Evolutionary conservation across 1,284 basidiomycete genomes (phyloP), one percentile per base, ranked within the genome.

Genomic region (Pulveroboletus sp.): DNA sequence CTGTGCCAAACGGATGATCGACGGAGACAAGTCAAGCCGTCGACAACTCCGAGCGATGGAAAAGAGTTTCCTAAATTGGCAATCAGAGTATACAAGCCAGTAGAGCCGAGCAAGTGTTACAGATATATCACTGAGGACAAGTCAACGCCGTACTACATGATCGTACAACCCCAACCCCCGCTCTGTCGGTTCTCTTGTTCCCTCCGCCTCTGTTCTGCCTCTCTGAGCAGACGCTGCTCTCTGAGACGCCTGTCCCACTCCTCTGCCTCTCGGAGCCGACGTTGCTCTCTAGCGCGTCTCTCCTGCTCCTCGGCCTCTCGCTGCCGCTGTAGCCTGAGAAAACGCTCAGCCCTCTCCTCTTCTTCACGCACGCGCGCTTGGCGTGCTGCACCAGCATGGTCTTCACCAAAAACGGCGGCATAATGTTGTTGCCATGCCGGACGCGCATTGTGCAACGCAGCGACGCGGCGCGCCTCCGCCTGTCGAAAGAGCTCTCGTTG

Each of bases 401-500:
- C 38, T 10, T 3, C 39, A n/a, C 26, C 55, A 10, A 20, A 22
- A 5, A 26, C 5, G 8, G 20, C 36, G 17, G 29, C 43, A 12
- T 55, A 15, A 17, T 31, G 50, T n/a, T 42, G 43, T 5, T 46
- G 5, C 56, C 31, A 15, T 8, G 11, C 24, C 1, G 33, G 45
- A 4, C 20, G 43, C 26, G n/a, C 46, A 14, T 47, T 42, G 12
- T 29, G 54, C 8, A 44, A 6, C 18, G 28, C 52, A 24, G 42
- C 46, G 0, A 11, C 26, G 17, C 63, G 54, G 22, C 58, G 47
- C 25, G 15, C 22, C 25, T 70, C 64, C 14, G 24, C 46, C 31
- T 54, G 64, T 17, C 62, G 54, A 18, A 65, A 29, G 2, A 67
- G 48, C 14, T 57, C 68, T 11, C 51, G 59, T 22, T 70, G 66